Base-by-base conservation (phyloP, 208 protist genomes). In the Trypanosomatidae sp. region DNA sequence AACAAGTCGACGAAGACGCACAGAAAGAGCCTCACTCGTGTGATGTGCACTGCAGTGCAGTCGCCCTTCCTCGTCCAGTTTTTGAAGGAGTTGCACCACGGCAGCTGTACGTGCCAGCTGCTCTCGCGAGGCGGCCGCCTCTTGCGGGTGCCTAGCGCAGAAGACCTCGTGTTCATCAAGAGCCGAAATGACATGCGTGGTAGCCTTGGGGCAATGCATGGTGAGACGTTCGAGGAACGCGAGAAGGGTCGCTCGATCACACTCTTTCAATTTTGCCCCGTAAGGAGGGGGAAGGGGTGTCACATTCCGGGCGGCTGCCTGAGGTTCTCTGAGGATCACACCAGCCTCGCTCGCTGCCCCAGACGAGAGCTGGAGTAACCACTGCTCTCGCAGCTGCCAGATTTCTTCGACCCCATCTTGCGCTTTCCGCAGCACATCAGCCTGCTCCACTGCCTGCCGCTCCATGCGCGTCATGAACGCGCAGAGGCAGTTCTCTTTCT, bases 201-300 rank as follows among this genome's bases (percentile, higher is more conserved):
- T 50, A 5, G 74, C 83, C 44, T 89, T 86, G 3, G 70, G 68
- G 68, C 70, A 85, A 60, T 87, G 53, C 44, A 33, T 33, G 15
- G 74, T 70, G 52, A 93, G 52, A 76, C 84, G 86, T 44, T 90
- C 79, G n/a, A 92, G 55, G 3, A 95, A 49, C 0, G 76, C 76
- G 36, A 91, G 68, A 15, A 95, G 80, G 28, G 84, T 90, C 43
- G 79, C 82, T 17, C 81, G 79, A 75, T 91, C 88, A 72, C 90
- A 91, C 6, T 58, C 50, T 22, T 64, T n/a, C 9, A 95, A 66
- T 28, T 77, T 0, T 12, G 59, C 58, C 13, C 73, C 69, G 75
- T 90, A 88, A 3, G 62, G 59, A 15, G 73, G 65, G 8, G 90
- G 90, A 33, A 95, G 70, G 30, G 68, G 33, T 39, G 19, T 46